Evolutionary conservation across 2,329 filamentous ascomycete species (phyloP).

Genomic region (Alternaria tenuissima): DNA sequence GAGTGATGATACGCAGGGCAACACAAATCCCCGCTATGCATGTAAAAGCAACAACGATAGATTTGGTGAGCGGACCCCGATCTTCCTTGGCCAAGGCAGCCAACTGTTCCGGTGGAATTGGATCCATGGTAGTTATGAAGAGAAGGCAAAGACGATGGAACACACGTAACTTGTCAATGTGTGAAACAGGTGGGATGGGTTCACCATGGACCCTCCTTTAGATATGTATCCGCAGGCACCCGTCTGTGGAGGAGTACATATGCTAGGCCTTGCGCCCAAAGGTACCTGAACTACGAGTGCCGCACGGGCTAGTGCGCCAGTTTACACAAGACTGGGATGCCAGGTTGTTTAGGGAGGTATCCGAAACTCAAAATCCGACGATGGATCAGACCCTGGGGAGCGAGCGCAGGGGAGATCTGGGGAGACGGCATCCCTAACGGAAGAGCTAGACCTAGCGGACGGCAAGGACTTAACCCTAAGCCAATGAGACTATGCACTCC

Average conservation of each 20-base stretch:
- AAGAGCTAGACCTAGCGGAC: slow-evolving; percentile 9
- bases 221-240: neutral
- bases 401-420: neutral
- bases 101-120: slow-evolving; percentile 26
- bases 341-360: neutral
- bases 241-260: neutral
- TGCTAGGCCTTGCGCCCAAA: neutral
- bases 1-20: slow-evolving; percentile 29
- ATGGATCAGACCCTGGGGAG: slow-evolving; percentile 2
- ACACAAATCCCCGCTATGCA: slow-evolving; percentile 29
- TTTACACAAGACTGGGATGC: slow-evolving; percentile 1
- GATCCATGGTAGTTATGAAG: slow-evolving; percentile 18
- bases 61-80: slow-evolving; percentile 22
- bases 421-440: slow-evolving; percentile 1
- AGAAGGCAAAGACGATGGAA: slow-evolving; percentile 1
- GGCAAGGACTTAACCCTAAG: neutral
- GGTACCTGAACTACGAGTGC: neutral
- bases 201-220: neutral
- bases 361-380: slow-evolving; percentile 13
- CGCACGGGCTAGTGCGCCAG: neutral
- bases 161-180: neutral
- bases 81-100: slow-evolving; percentile 28
- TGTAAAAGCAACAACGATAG: slow-evolving; percentile 31
- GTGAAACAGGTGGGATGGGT: neutral
- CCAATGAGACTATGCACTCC: neutral